Conservation (phyloP, 768 basidiomycete species). For the Phaffia australis region DNA sequence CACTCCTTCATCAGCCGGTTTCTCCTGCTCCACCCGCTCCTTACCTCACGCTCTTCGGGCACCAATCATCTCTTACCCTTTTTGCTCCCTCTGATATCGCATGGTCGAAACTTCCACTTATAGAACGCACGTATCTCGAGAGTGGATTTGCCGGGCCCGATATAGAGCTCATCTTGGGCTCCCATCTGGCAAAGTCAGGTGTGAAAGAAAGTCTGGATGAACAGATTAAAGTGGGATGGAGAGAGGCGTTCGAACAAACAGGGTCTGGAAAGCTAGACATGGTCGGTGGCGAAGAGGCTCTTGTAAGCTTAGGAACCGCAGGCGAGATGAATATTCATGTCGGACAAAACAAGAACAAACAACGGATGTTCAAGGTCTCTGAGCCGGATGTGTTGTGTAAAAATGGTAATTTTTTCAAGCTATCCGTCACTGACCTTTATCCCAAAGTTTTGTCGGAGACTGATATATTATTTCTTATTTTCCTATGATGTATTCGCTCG, state of each 20-base stretch:
- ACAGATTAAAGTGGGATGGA: slow-evolving; percentile 10
- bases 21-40: not conserved
- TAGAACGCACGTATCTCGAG: slow-evolving; percentile 79
- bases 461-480: not conserved
- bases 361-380: not conserved
- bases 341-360: not conserved
- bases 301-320: slow-evolving; percentile 32
- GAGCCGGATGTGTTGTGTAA: slow-evolving; percentile 41
- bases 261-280: slow-evolving; percentile 5
- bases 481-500: not conserved
- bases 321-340: slow-evolving; percentile 33
- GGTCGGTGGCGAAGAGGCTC: slow-evolving; percentile 6
- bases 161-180: slow-evolving; percentile 58
- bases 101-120: slow-evolving; percentile 61
- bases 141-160: slow-evolving; percentile 77
- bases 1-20: slow-evolving; percentile 3
- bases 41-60: slow-evolving; percentile 29
- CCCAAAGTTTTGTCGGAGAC: too few species aligned
- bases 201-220: slow-evolving; percentile 45
- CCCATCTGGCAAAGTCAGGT: slow-evolving; percentile 29
- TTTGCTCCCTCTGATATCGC: slow-evolving; percentile 81
- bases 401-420: slow-evolving; percentile 49
- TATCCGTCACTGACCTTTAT: too few species aligned
- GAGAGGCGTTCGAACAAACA: slow-evolving; percentile 43
- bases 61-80: slow-evolving; percentile 62